These are phyloP conservation scores for Backusella liffmaniae DNA, from an alignment of 192 early-diverging fungal species.

Conservation along the genomic window DNA sequence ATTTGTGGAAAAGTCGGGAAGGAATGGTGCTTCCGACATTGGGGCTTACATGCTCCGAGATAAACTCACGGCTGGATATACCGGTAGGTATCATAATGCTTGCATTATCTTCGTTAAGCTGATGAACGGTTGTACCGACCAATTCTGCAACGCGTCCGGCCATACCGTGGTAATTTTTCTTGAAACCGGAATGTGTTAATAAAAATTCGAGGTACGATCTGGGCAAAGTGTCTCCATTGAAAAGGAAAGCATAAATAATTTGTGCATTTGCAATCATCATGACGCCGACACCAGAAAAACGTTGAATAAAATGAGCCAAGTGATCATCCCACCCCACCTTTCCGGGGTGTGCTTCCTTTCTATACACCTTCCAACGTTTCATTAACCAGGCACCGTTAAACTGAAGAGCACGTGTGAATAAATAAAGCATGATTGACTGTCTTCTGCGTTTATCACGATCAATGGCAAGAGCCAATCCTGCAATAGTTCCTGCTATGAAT, in stretches of 20 bases:
- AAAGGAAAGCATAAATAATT: constrained; percentile 50
- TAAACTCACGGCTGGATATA: constrained; percentile 47
- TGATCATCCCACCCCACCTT: constrained; percentile 44
- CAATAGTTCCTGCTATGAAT: constrained; percentile 61
- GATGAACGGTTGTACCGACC: constrained; percentile 21
- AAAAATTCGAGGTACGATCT: constrained; percentile 58
- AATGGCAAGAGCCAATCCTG: constrained; percentile 58
- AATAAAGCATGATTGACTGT: constrained; percentile 61
- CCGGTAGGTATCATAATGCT: constrained; percentile 46
- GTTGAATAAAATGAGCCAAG: constrained; percentile 39
- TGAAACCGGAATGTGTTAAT: constrained; percentile 44
- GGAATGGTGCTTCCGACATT: constrained; percentile 48
- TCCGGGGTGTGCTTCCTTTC: constrained; percentile 28
- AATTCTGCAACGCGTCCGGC: constrained; percentile 39
- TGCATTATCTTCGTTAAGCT: constrained; percentile 26
- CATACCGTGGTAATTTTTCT: constrained; percentile 43
- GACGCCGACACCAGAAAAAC: constrained; percentile 41
- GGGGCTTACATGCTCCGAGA: constrained; percentile 51
- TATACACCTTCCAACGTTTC: constrained; percentile 50
- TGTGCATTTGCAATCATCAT: constrained; percentile 50
- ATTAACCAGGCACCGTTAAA: constrained; percentile 62
- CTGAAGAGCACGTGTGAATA: constrained; percentile 62
- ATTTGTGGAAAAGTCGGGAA: constrained; percentile 47
- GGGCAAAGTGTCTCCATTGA: constrained; percentile 57
- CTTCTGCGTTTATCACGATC: constrained; percentile 60